Conservation (phyloP, 257 asterid genomes). For the Lithospermum erythrorhizon region DNA sequence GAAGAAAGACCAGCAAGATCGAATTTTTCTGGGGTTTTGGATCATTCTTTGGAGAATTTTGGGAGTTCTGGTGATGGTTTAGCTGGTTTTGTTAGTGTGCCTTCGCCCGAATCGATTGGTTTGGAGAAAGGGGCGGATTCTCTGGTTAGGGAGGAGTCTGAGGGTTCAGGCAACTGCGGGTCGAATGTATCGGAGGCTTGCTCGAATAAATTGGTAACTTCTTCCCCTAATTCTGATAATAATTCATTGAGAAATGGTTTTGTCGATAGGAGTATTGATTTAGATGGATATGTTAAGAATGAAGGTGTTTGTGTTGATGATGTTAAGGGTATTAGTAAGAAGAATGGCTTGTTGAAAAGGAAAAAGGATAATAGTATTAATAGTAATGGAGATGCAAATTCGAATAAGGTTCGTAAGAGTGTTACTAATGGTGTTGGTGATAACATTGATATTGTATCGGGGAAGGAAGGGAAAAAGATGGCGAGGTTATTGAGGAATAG, state of each 20-base stretch:
- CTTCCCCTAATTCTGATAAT: slow-evolving; percentile 10
- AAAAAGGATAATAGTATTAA: neutral
- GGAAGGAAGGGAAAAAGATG: slow-evolving; percentile 47
- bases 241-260: slow-evolving; percentile 22
- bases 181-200: too few species aligned
- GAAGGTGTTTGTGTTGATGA: slow-evolving; percentile 6
- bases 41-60: too few species aligned
- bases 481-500: slow-evolving; percentile 62
- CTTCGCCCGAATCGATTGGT: neutral
- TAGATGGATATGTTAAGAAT: slow-evolving; percentile 19
- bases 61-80: too few species aligned
- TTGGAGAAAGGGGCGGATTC: too few species aligned
- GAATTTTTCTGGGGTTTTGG: too few species aligned
- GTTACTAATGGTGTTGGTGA: slow-evolving; percentile 12
- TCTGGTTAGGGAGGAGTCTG: neutral
- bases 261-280: slow-evolving; percentile 37
- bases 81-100: too few species aligned
- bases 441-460: slow-evolving; percentile 21
- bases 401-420: too few species aligned
- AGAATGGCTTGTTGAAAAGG: neutral
- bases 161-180: slow-evolving; percentile 34
- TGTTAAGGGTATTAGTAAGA: too few species aligned
- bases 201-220: too few species aligned
- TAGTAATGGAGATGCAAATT: too few species aligned
- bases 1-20: too few species aligned